Conservation (phyloP, 140 eudicot species). For the Flaveria floridana region DNA sequence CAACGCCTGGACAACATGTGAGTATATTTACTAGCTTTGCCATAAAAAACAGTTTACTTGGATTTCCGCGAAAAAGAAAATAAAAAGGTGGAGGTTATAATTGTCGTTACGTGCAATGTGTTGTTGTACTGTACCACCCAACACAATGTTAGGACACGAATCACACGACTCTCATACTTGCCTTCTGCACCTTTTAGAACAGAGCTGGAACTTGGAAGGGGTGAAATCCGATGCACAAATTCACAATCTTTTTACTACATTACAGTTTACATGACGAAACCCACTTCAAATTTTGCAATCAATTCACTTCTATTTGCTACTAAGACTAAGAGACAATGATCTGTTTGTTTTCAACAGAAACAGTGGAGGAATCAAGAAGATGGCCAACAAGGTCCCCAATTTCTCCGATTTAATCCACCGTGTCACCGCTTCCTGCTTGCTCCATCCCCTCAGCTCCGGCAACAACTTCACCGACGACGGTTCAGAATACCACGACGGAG, state of each 20-base stretch:
- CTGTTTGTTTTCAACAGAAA: conserved; percentile 23
- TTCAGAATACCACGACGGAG: conserved; percentile 17
- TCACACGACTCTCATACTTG: background rate
- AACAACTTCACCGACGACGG: conserved; percentile 35
- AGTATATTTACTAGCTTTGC: too few relatives aligned
- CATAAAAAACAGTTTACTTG: too few relatives aligned
- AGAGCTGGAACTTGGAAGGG: background rate
- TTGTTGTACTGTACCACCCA: conserved; percentile 4
- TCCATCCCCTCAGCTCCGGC: conserved; percentile 26
- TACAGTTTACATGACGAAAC: too few relatives aligned
- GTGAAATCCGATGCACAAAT: background rate
- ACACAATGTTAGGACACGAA: background rate
- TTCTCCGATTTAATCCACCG: conserved; percentile 41
- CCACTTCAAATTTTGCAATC: background rate
- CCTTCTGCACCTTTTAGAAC: background rate
- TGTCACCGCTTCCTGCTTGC: conserved; percentile 36
- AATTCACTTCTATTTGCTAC: background rate
- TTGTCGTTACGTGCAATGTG: background rate
- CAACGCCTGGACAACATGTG: too few relatives aligned
- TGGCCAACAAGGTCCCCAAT: conserved; percentile 32
- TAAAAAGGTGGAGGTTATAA: background rate
- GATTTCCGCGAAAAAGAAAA: too few relatives aligned
- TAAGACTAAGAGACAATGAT: background rate
- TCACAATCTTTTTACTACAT: background rate
- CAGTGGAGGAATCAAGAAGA: conserved; percentile 27